Base-by-base conservation (phyloP, 495 filamentous ascomycete genomes). In the Penicillium flavigenum region DNA sequence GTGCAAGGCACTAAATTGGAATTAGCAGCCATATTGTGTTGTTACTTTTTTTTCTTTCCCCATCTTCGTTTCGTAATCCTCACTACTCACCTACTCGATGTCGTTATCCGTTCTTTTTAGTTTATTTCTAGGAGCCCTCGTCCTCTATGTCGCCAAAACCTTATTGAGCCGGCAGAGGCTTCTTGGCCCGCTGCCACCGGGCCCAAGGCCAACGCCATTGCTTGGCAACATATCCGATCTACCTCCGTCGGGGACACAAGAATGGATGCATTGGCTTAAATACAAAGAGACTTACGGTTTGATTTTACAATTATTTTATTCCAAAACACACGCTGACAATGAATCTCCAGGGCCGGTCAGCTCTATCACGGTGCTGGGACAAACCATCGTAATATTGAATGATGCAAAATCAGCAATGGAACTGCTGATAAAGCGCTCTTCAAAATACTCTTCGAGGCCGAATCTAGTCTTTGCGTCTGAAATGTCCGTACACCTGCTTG, bases 351-450 rank as follows among this genome's bases (percentile, higher is more conserved):
- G 24, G 24, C 24, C 24, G 24, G 5, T 83, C 16, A 82, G 78
- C 57, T 83, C 78, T 17, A 47, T 83, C 6, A 78, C 73, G 2
- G 65, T 79, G 3, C 59, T 79, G 45, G 79, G 77, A 2, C 70
- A 78, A 58, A 77, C 78, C 1, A 69, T 81, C 4, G 56, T 81
- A 11, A 75, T 83, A 47, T 47, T 83, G 19, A 73, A 80, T 58
- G 73, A 80, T 47, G 54, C 49, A n/a, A 26, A 66, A 1, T 22
- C 72, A 4, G 75, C 75, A 0, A 36, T 65, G 41, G 78, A 82
- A 32, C 62, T 83, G 0, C 43, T 82, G 31, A 71, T 70, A 26
- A 78, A 79, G 54, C 68, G 73, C 17, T 75, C 74, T 1, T 60
- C 61, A 1, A 71, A 67, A 36, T 54, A 80, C 50, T 79, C 79